Base-by-base conservation (phyloP, 1,139 yeast species). In the Pichia sp. region DNA sequence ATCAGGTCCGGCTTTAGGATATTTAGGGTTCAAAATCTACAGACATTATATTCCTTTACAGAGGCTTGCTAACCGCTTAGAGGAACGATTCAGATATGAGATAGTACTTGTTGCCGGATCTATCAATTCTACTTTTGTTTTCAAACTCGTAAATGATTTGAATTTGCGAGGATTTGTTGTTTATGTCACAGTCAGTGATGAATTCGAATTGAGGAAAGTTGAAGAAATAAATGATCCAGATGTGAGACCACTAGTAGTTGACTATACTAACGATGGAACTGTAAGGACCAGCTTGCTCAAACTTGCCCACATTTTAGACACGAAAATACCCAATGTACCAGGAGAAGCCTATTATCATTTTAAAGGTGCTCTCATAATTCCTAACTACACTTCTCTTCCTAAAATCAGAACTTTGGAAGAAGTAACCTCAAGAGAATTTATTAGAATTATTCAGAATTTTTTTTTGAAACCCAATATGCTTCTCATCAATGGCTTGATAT, bases 91-190 rank as follows among this genome's bases (percentile, higher is more conserved):
- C n/a, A 37, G 47, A 35, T 71, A 72, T 44, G 93, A 84, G 52
- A 91, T 83, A 5, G 75, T 84, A 0, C 64, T 85, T 25, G 64
- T 85, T 6, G 71, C 84, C 2, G 94, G 94, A 1, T 80, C 89
- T 2, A 89, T 91, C 1, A 71, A 77, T 0, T 93, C 84, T 48
- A 88, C 89, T 1, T 63, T 84, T 47, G 78, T 86, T 0, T 67
- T 86, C 43, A 66, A 79, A 37, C 66, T 85, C 28, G 85, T 88
- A 1, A 69, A 75, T 42, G 95, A 85, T 55, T 69, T 85, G 51
- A 88, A 83, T 48, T 73, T 73, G 38, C 66, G 95, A 42, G 95
- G 95, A 1, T 83, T 83, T 55, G 79, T 85, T 25, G 88, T 85
- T 4, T 85, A 81, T 59, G 68, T 85, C 51, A 79, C 93, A 1